Base-by-base conservation (phyloP, 495 filamentous ascomycete species). In the Tuber microsphaerosporum region DNA sequence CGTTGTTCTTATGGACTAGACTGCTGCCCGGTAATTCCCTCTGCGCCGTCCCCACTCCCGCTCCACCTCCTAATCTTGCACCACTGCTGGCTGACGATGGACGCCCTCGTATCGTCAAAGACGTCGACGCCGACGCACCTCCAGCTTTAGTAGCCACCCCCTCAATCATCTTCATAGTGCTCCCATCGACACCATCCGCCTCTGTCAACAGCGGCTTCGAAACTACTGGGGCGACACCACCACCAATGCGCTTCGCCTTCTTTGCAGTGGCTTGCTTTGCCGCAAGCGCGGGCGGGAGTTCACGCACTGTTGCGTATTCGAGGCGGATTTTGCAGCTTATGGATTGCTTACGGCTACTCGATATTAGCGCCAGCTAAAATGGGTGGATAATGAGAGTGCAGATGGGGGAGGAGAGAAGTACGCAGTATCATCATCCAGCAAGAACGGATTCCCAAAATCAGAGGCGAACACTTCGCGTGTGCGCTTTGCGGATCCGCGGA, bases 261-360 rank as follows among this genome's bases (percentile, higher is more conserved):
- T 89, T 87, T 17, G 91, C 89, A 72, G 87, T 87, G 68, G 91
- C 89, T 84, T 94, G 91, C 84, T 97, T 97, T 73, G 91, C 91
- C 73, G 92, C 94, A 20, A 99, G 88, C 20, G 88, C 88, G 69
- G 92, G 89, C n/a, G 95, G 95, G 44, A 98, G 87, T 79, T 92
- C 91, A 79, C 88, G 88, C 34, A 97, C 91, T 79, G 92, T 86
- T 78, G 90, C 87, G 82, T 99, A 99, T 86, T 99, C 94, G 75
- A 87, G 86, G 77, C 89, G 89, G 77, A 92, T 89, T 76, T 83
- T 83, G 68, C 72, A 75, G 45, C 76, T 77, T 46, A 83, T 68
- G 51, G 79, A 71, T 14, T 76, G 70, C 68, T 81, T 83, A 71
- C 76, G 81, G 56, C 82, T 78, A 48, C n/a, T 37, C 19, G n/a